These are phyloP conservation scores for Acacia pycnantha DNA, from an alignment of 331 rosid genomes.

Conservation along the genomic window DNA sequence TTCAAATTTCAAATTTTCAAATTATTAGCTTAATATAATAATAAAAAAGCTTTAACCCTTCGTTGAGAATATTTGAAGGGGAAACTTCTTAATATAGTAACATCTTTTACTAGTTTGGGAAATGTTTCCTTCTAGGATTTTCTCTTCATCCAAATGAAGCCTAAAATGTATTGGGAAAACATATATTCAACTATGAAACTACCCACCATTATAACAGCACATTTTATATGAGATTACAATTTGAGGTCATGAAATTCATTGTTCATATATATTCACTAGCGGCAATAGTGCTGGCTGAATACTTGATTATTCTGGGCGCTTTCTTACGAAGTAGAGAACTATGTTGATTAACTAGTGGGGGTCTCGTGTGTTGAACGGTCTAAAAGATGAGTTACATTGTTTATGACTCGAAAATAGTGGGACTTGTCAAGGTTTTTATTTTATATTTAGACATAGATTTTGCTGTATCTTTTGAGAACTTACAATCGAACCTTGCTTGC, in stretches of 20 bases:
- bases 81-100: too few relatives aligned
- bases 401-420: background rate
- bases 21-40: too few relatives aligned
- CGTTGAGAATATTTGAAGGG: too few relatives aligned
- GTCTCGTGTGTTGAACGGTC: background rate
- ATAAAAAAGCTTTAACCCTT: too few relatives aligned
- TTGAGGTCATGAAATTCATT: too few relatives aligned
- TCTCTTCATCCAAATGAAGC: too few relatives aligned
- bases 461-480: slow-evolving; percentile 13
- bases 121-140: too few relatives aligned
- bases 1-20: too few relatives aligned
- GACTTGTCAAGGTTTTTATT: background rate
- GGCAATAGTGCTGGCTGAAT: background rate
- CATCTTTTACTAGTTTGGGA: too few relatives aligned
- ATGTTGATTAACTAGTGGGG: background rate
- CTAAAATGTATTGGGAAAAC: background rate
- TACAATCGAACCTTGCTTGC: slow-evolving; percentile 8
- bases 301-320: background rate
- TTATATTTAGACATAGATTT: background rate
- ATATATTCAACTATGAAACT: background rate
- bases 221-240: background rate
- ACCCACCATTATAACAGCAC: background rate
- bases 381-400: background rate
- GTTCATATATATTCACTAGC: background rate
- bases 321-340: background rate